A percentile compares a stretch with the other conserved stretches of the same genome.
These are phyloP conservation scores for Umbelopsis isabellina DNA, from an alignment of 192 early-diverging fungal genomes.

Conservation along the genomic window DNA sequence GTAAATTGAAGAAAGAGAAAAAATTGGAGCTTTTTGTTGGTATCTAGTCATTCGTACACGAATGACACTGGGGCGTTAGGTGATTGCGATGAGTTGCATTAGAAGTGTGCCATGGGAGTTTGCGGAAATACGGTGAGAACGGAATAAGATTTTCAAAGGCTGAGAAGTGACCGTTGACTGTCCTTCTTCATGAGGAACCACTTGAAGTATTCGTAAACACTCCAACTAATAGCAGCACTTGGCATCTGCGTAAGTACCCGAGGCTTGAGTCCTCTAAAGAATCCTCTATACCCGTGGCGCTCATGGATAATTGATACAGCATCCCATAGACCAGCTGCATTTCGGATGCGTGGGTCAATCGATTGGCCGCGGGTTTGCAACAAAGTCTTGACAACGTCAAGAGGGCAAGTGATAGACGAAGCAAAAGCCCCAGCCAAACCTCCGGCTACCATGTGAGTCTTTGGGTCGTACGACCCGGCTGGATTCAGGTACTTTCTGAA, in stretches of 20 bases:
- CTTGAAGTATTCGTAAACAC: constrained; percentile 76
- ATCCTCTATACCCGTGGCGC: constrained; percentile 66
- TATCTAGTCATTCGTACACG: not conserved
- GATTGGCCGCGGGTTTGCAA: constrained; percentile 79
- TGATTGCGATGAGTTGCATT: too few relatives aligned
- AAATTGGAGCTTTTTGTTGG: not conserved
- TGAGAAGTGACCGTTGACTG: not conserved
- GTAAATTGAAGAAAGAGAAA: not conserved
- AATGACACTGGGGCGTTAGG: too few relatives aligned
- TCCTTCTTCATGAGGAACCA: constrained; percentile 48
- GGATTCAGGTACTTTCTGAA: constrained; percentile 83
- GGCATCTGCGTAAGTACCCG: constrained; percentile 81
- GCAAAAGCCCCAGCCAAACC: constrained; percentile 88
- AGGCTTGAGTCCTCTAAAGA: constrained; percentile 67
- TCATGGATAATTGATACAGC: constrained; percentile 68
- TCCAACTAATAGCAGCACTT: constrained; percentile 86
- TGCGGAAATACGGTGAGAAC: too few relatives aligned
- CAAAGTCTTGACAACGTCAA: constrained; percentile 94
- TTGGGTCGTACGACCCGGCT: constrained; percentile 77
- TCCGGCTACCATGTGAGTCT: constrained; percentile 82
- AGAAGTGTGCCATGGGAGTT: too few relatives aligned
- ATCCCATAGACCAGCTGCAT: constrained; percentile 61
- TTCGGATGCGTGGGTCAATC: constrained; percentile 58
- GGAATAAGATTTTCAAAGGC: not conserved
- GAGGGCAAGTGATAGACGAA: constrained; percentile 84